Evolutionary conservation across 257 asterid genomes (phyloP), one percentile per base, ranked within the genome.

Genomic region (Jasminum sambac): DNA sequence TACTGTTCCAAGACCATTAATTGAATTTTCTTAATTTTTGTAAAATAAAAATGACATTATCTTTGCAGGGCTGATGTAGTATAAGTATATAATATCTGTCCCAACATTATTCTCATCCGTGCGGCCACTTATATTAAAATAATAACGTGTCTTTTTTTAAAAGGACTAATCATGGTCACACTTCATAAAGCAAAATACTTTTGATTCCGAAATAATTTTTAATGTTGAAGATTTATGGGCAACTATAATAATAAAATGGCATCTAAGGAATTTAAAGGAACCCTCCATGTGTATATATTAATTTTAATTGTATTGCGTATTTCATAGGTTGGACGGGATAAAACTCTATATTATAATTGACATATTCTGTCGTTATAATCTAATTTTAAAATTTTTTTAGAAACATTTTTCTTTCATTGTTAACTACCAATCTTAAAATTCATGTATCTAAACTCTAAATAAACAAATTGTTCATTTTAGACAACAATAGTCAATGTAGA

Each of bases 51-150:
- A n/a, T n/a, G n/a, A n/a, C n/a, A n/a, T n/a, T n/a, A n/a, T n/a
- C n/a, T n/a, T n/a, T n/a, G n/a, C n/a, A n/a, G n/a, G n/a, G n/a
- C n/a, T n/a, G n/a, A n/a, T n/a, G n/a, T n/a, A 69, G 59, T 30
- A 30, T 30, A 63, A 64, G 25, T 41, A 68, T 46, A 72, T 72
- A 72, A 74, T 69, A 66, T 72, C 70, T 34, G 66, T 66, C 78
- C 80, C 38, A 37, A 72, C 58, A 79, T 57, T 83, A 81, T 82
- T 79, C 85, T 66, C 90, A 50, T 83, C 78, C 89, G 90, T 87
- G 94, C 82, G 84, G 69, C 77, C 67, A 68, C 63, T 75, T 68
- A 57, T 11, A 75, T 23, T 50, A 16, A 26, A 41, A 48, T 48
- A 70, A 52, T 52, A 58, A 21, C 68, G 46, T 68, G 6, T 59